Evolutionary conservation across 2,329 filamentous ascomycete genomes (phyloP).

Genomic region (Bipolaris bicolor): DNA sequence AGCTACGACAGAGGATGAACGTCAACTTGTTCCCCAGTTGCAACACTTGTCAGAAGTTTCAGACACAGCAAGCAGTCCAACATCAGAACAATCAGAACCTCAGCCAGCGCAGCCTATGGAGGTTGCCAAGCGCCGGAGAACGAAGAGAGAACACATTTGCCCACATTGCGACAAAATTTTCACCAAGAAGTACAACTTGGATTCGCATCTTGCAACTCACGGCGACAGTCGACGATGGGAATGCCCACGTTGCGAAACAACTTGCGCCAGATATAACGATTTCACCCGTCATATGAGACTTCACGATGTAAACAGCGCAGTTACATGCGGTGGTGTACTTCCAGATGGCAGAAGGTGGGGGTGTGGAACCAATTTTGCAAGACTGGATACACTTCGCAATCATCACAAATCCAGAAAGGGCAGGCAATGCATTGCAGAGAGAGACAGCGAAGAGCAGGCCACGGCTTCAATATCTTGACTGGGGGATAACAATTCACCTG

Average conservation of each 20-base stretch:
- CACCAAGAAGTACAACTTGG: conserved; percentile 18
- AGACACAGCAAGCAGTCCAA: neutral
- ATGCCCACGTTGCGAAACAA: conserved; percentile 2
- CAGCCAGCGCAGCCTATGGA: neutral
- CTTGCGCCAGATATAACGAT: neutral
- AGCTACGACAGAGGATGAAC: neutral
- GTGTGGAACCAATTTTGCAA: conserved; percentile 18
- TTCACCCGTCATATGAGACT: conserved; percentile 8
- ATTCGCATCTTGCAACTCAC: conserved; percentile 18
- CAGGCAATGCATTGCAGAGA: conserved; percentile 10
- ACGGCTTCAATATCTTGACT: neutral
- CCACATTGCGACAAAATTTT: conserved; percentile 16
- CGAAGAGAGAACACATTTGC: conserved; percentile 12
- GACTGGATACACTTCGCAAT: conserved; percentile 16
- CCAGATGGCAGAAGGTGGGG: conserved; percentile 17
- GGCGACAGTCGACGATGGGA: neutral
- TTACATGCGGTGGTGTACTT: conserved; percentile 15
- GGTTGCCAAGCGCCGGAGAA: conserved; percentile 1
- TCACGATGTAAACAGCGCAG: conserved; percentile 4
- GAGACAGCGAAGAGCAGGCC: conserved; percentile 1
- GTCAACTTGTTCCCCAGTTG: neutral
- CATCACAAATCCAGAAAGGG: conserved; percentile 19
- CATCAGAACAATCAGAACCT: neutral
- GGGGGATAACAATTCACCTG: neutral
- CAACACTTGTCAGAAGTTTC: neutral